These are phyloP conservation scores for Fonsecaea nubica DNA, from an alignment of 2,329 filamentous ascomycete genomes.

Conservation along the genomic window DNA sequence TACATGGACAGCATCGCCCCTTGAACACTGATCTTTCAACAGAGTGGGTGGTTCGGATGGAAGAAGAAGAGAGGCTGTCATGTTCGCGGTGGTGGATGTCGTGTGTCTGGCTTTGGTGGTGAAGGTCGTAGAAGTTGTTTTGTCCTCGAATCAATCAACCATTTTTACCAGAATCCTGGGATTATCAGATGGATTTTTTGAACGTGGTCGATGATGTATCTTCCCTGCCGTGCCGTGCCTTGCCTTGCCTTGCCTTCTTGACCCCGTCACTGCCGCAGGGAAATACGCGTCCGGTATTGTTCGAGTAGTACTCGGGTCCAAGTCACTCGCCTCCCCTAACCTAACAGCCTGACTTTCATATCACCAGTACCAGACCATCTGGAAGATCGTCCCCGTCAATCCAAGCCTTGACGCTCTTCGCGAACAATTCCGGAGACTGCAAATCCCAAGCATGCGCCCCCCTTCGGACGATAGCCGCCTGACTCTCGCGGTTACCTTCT, in stretches of 20 bases:
- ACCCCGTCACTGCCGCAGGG: no score
- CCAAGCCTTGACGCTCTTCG: not conserved
- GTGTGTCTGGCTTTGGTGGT: not conserved
- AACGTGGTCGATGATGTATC: no score
- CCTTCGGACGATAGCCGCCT: not conserved
- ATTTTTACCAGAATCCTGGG: not conserved
- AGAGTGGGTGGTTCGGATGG: not conserved
- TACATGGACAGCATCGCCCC: constrained; percentile 8
- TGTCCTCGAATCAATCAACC: not conserved
- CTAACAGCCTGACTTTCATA: not conserved
- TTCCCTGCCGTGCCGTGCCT: no score
- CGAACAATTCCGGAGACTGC: not conserved
- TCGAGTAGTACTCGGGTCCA: no score
- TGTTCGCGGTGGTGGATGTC: not conserved
- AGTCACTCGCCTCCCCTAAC: no score
- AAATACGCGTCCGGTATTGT: no score
- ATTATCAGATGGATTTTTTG: not conserved
- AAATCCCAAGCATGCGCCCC: not conserved
- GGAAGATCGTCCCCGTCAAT: not conserved
- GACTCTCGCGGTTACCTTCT: not conserved
- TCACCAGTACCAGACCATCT: not conserved
- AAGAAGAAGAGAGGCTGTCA: not conserved
- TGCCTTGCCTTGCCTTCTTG: no score
- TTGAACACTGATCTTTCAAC: not conserved
- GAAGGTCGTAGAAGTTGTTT: not conserved